Percentiles rank a stretch among this genome's conserved stretches.
Evolutionary conservation across 257 asterid genomes (phyloP).

Genomic region (Phtheirospermum japonicum): DNA sequence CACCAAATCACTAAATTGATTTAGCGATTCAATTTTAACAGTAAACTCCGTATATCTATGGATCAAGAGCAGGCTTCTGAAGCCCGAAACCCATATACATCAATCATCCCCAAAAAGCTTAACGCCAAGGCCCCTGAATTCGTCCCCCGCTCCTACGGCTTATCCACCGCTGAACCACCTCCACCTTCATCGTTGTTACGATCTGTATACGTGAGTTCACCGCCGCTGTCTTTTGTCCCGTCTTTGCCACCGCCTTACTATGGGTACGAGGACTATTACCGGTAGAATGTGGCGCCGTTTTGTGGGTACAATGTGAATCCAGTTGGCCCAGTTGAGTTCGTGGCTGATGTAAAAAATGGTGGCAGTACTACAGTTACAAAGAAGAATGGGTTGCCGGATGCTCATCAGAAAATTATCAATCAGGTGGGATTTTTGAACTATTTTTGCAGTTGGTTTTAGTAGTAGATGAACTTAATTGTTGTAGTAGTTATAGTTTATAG

Average conservation of each 20-base stretch:
- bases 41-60: too few species aligned
- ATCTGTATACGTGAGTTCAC: slow-evolving; percentile 33
- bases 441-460: too few species aligned
- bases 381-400: slow-evolving; percentile 49
- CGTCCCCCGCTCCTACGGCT: slow-evolving; percentile 65
- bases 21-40: slow-evolving; percentile 6
- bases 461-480: too few species aligned
- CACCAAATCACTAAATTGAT: slow-evolving; percentile 18
- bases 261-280: slow-evolving; percentile 35
- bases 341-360: slow-evolving; percentile 36
- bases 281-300: slow-evolving; percentile 34
- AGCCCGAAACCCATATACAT: too few species aligned
- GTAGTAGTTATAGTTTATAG: too few species aligned
- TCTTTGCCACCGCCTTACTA: too few species aligned
- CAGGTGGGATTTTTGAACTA: too few species aligned
- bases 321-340: slow-evolving; percentile 33
- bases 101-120: too few species aligned
- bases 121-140: too few species aligned
- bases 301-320: slow-evolving; percentile 36
- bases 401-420: slow-evolving; percentile 58
- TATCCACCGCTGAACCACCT: slow-evolving; percentile 31
- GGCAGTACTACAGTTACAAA: slow-evolving; percentile 22
- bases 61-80: too few species aligned
- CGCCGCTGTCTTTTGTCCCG: slow-evolving; percentile 33
- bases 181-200: slow-evolving; percentile 31